A percentile compares a stretch with the other conserved stretches of the same genome.
These are phyloP conservation scores for Blastobotrys aristatus DNA, from an alignment of 1,139 yeast genomes.

Conservation along the genomic window DNA sequence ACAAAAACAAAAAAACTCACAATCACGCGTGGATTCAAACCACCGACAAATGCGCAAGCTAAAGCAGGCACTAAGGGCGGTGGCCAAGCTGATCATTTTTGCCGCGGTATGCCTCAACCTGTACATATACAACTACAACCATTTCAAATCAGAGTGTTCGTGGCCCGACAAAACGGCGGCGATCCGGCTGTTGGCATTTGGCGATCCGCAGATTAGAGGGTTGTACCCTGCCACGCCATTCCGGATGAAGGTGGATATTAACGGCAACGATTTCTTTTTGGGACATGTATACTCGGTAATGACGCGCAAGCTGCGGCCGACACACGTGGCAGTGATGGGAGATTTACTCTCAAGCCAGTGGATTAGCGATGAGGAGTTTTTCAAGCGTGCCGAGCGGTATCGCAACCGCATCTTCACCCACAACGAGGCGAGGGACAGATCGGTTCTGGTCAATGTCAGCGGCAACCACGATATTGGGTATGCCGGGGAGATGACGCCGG, in stretches of 20 bases:
- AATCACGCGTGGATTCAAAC: background rate
- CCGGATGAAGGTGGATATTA: conserved; percentile 71
- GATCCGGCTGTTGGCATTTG: conserved; percentile 55
- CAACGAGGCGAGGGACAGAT: conserved; percentile 35
- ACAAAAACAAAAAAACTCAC: background rate
- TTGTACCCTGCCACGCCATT: conserved; percentile 64
- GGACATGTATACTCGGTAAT: conserved; percentile 74
- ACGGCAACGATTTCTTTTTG: conserved; percentile 80
- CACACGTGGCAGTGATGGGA: conserved; percentile 85
- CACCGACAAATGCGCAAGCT: background rate
- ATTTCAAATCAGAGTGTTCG: conserved; percentile 27
- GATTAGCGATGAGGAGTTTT: conserved; percentile 84
- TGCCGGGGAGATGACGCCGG: conserved; percentile 90
- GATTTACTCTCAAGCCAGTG: conserved; percentile 94
- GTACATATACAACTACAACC: conserved; percentile 23
- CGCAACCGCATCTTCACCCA: conserved; percentile 37
- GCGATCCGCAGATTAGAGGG: conserved; percentile 96
- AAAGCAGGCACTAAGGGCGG: background rate
- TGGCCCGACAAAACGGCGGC: conserved; percentile 23
- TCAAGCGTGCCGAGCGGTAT: conserved; percentile 67
- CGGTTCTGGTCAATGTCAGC: conserved; percentile 71
- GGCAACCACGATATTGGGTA: conserved; percentile 98
- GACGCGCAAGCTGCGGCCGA: conserved; percentile 59
- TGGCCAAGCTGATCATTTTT: background rate
- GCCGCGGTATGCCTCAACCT: conserved; percentile 15